These are phyloP conservation scores for Exophiala sideris DNA, from an alignment of 2,329 filamentous ascomycete genomes.

Conservation along the genomic window DNA sequence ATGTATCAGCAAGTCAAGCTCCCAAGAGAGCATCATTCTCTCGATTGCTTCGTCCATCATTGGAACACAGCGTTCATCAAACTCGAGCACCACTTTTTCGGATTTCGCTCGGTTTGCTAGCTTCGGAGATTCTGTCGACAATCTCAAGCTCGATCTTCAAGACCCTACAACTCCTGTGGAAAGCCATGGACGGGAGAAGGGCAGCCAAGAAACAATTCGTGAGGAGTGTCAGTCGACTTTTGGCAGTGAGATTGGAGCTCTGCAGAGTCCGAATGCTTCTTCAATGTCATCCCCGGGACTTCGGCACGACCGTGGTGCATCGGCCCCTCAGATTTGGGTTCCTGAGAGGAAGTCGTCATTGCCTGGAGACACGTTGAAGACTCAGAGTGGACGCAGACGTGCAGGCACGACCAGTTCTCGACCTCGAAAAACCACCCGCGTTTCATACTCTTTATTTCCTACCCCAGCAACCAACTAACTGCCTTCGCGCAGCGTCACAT, in stretches of 20 bases:
- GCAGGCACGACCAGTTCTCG: slow-evolving; percentile 23
- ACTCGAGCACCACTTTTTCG: slow-evolving; percentile 45
- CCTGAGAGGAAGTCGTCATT: slow-evolving; percentile 26
- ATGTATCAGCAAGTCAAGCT: slow-evolving; percentile 55
- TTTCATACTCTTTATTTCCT: slow-evolving; percentile 46
- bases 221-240: slow-evolving; percentile 9
- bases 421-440: slow-evolving; percentile 28
- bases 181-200: slow-evolving; percentile 11
- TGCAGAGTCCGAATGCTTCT: neutral
- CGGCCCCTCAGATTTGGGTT: slow-evolving; percentile 19
- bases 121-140: slow-evolving; percentile 23
- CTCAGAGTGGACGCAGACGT: slow-evolving; percentile 15
- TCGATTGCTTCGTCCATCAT: slow-evolving; percentile 48
- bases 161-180: slow-evolving; percentile 3
- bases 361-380: slow-evolving; percentile 7
- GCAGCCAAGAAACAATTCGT: slow-evolving; percentile 24
- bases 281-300: neutral
- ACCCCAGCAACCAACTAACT: slow-evolving; percentile 18
- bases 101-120: slow-evolving; percentile 33
- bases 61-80: slow-evolving; percentile 46
- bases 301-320: slow-evolving; percentile 16
- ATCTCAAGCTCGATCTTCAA: slow-evolving; percentile 18
- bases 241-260: neutral
- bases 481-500: neutral
- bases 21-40: slow-evolving; percentile 55